These are phyloP conservation scores for Malus hybrid DNA, from an alignment of 331 rosid genomes.

Conservation along the genomic window DNA sequence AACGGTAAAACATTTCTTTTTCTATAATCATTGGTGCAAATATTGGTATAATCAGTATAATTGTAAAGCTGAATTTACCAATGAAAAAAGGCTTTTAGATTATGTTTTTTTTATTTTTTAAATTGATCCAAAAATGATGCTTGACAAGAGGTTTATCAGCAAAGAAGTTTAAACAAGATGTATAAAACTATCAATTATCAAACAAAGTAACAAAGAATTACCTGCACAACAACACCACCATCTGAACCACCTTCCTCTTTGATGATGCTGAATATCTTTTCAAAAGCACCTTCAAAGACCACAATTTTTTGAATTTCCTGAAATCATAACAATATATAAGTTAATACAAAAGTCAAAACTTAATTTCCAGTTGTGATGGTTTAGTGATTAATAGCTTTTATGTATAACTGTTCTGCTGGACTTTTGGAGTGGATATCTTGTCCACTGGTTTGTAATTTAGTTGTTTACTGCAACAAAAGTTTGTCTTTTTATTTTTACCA, in stretches of 20 bases:
- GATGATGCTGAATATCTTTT: slow-evolving; percentile 83
- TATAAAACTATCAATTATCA: background rate
- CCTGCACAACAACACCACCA: slow-evolving; percentile 94
- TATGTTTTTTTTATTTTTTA: no score
- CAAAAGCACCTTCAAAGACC: slow-evolving; percentile 95
- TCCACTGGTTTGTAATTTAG: background rate
- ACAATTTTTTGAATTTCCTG: slow-evolving; percentile 86
- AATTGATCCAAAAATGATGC: no score
- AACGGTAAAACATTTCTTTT: background rate
- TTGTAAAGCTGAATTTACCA: no score
- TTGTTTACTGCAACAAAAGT: background rate
- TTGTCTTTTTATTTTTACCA: background rate
- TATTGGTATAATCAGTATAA: background rate
- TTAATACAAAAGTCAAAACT: background rate
- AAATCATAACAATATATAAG: background rate
- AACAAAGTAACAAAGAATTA: slow-evolving; percentile 18
- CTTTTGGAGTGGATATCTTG: background rate
- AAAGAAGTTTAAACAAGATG: slow-evolving; percentile 9
- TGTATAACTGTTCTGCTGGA: background rate
- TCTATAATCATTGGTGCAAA: background rate
- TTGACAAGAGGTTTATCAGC: background rate
- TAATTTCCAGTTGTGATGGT: slow-evolving; percentile 6
- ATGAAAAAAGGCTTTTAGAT: no score
- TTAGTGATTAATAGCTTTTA: background rate
- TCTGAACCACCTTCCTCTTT: slow-evolving; percentile 91